Conservation (phyloP, 371 early-diverging fungal genomes). For the Actinomortierella ambigua region DNA sequence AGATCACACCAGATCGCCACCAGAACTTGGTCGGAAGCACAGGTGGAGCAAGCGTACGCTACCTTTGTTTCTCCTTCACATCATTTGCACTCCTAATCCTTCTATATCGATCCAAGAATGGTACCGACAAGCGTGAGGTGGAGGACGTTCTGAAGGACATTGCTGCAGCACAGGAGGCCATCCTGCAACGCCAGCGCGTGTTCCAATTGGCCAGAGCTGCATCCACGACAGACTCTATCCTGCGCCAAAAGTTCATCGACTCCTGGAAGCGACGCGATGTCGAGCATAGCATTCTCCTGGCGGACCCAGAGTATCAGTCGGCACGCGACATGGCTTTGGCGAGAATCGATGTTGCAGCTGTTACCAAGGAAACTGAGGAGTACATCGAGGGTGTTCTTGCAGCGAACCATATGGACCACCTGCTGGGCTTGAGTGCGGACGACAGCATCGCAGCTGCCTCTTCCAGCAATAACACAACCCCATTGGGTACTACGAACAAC, state of each 20-base stretch:
- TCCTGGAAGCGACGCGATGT: constrained; percentile 40
- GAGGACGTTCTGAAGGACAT: constrained; percentile 36
- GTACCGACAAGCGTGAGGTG: constrained; percentile 9
- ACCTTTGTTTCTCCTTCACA: constrained; percentile 22
- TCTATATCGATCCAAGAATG: constrained; percentile 10
- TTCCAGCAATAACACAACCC: neutral
- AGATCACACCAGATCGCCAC: neutral
- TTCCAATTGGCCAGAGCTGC: constrained; percentile 32
- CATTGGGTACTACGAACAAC: no score
- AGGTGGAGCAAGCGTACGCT: constrained; percentile 18
- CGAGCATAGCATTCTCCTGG: constrained; percentile 23
- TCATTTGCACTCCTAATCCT: constrained; percentile 14
- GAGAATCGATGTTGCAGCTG: constrained; percentile 32
- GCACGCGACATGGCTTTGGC: constrained; percentile 33
- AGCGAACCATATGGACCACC: neutral
- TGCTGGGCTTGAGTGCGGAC: constrained; percentile 16
- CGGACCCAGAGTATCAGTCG: constrained; percentile 29
- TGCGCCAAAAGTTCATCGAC: constrained; percentile 40
- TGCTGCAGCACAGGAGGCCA: constrained; percentile 34
- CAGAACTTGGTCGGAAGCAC: constrained; percentile 8
- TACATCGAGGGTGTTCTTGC: constrained; percentile 16
- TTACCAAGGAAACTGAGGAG: constrained; percentile 20
- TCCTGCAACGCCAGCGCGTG: constrained; percentile 34
- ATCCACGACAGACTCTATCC: constrained; percentile 23
- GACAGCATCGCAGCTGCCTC: neutral